These are phyloP conservation scores for Akanthomyces uredinophilus DNA, from an alignment of 2,329 filamentous ascomycete species.

Conservation along the genomic window DNA sequence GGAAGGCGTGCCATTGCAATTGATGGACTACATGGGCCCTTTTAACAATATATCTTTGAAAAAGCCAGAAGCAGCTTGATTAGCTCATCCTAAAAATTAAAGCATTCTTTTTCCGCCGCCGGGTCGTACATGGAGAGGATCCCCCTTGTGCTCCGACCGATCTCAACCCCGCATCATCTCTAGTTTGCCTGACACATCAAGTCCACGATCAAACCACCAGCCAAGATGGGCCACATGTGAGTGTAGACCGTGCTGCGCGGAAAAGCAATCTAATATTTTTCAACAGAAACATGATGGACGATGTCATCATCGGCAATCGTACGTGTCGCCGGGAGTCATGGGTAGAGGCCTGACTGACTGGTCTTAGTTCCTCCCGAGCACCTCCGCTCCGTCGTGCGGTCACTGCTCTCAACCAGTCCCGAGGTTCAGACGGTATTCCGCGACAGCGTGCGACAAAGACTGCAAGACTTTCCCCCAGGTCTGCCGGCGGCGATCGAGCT, in stretches of 20 bases:
- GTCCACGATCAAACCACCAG: background rate
- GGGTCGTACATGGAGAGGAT: background rate
- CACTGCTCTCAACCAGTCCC: constrained; percentile 28
- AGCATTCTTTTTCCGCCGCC: background rate
- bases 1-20: constrained; percentile 1
- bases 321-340: constrained; percentile 4
- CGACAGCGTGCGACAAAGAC: constrained; percentile 26
- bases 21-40: background rate
- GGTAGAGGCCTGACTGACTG: constrained; percentile 2
- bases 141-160: background rate
- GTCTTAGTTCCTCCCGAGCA: constrained; percentile 25
- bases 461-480: constrained; percentile 22
- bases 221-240: constrained; percentile 4
- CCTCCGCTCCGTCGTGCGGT: constrained; percentile 30
- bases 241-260: background rate
- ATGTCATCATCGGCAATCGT: constrained; percentile 35
- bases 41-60: background rate
- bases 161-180: background rate
- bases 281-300: constrained; percentile 36
- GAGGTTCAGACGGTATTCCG: constrained; percentile 28
- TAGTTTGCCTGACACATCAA: background rate
- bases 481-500: constrained; percentile 20
- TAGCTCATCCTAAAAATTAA: background rate
- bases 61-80: background rate
- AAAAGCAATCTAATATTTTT: background rate